phyloP scores from a whole-genome alignment of 176 grass and related monocot genomes.

The Avena sativa region DNA sequence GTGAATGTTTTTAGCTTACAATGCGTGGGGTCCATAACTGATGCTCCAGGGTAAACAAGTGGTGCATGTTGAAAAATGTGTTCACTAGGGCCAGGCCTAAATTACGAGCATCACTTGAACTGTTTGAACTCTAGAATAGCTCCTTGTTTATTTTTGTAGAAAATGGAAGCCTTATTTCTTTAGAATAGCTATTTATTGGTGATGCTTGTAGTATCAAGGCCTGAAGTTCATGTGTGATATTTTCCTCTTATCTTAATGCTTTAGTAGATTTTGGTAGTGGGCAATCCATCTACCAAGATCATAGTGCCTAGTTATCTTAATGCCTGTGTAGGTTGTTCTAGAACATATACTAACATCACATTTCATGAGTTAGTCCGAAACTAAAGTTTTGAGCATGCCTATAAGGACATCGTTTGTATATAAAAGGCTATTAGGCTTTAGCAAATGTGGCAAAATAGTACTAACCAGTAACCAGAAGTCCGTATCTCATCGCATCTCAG shows the following conservation, averaged over 20 bases:
- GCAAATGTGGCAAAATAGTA: not conserved
- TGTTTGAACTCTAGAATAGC: constrained; percentile 18
- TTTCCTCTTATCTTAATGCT: not conserved
- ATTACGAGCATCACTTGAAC: not conserved
- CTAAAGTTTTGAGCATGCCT: not conserved
- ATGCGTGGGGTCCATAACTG: not conserved
- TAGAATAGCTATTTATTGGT: constrained; percentile 17
- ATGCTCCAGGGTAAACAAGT: not conserved
- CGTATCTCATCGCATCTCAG: not conserved
- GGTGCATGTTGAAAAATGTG: not conserved
- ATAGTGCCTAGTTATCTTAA: not conserved
- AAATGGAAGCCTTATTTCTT: not conserved
- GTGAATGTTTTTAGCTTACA: not conserved
- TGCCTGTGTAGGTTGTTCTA: not conserved
- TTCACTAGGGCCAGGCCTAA: not conserved
- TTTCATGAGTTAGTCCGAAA: not conserved
- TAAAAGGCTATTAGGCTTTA: not conserved
- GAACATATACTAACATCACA: constrained; percentile 9
- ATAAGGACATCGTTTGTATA: constrained; percentile 8
- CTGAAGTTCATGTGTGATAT: constrained; percentile 4
- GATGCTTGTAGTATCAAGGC: not conserved
- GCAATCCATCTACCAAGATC: not conserved
- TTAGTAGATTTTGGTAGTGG: not conserved
- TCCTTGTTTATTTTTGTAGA: not conserved
- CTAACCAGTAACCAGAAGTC: not conserved